Evolutionary conservation across 2,329 filamentous ascomycete species (phyloP), one percentile per base, ranked within the genome.

Genomic region (Fusarium dimerum): DNA sequence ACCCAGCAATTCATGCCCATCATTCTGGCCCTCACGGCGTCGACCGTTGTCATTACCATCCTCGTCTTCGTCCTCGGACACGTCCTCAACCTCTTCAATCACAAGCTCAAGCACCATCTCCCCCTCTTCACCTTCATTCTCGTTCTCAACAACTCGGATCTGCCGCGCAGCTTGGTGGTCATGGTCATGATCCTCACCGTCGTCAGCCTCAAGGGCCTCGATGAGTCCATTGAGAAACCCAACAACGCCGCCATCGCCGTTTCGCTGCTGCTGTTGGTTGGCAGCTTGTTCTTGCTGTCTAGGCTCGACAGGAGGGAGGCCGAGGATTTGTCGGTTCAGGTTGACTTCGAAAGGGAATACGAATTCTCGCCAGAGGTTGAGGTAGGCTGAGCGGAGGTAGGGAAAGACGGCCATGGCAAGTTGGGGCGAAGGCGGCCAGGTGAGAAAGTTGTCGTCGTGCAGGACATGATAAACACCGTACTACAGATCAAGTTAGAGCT

Each of bases 371-470:
- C 80, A 78, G 3, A 82, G 40, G 47, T 71, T 72, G 54, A 73
- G 71, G 63, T 84, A 82, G 9, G 76, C 56, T 40, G 69, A 70
- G 34, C 72, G 71, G 5, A 76, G 64, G 41, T 75, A 76, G 0
- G 82, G 82, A 55, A 82, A 76, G 3, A 78, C 55, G 2, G 76
- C 71, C 47, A 83, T 66, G n/a, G 75, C 77, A 52, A 80, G 76
- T 39, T 76, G 72, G 1, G 80, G 77, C 1, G 80, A 78, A 0
- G 80, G 81, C 1, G 82, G 81, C 81, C 81, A 84, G 13, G 66
- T 63, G 17, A 78, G 68, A 44, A 77, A 71, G n/a, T 75, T 64
- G 30, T 75, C 70, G 40, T 79, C 71, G 41, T 76, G 71, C 48
- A 76, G 70, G 36, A 78, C 63, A 26, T 79, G 73, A 34, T 74